These are phyloP conservation scores for Tuber melanosporum DNA, from an alignment of 495 filamentous ascomycete species.

Conservation along the genomic window DNA sequence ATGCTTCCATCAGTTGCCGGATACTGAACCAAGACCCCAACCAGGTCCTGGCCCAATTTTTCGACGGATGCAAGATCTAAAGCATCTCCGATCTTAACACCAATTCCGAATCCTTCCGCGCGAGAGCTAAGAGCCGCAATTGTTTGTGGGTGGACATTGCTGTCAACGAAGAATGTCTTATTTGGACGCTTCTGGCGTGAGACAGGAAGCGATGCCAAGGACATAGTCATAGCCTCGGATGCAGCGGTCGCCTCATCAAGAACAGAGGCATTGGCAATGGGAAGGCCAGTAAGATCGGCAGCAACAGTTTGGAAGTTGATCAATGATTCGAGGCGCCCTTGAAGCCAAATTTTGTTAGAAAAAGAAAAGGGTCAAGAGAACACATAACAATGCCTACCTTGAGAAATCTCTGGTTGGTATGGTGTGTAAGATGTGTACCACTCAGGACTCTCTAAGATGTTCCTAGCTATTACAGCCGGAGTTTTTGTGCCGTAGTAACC, in stretches of 20 bases:
- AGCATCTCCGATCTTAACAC: constrained; percentile 65
- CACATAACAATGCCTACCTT: constrained; percentile 48
- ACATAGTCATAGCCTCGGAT: constrained; percentile 96
- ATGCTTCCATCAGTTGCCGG: constrained; percentile 84
- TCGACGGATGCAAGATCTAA: constrained; percentile 54
- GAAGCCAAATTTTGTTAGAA: neutral
- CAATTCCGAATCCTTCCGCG: constrained; percentile 90
- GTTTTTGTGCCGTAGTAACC: constrained; percentile 84
- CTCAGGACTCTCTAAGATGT: constrained; percentile 85
- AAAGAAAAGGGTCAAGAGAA: constrained; percentile 1
- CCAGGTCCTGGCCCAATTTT: constrained; percentile 69
- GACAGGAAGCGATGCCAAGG: constrained; percentile 65
- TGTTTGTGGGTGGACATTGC: constrained; percentile 81
- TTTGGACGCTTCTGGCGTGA: constrained; percentile 65
- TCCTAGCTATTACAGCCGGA: constrained; percentile 89
- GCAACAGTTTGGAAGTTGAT: constrained; percentile 97
- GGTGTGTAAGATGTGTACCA: constrained; percentile 99
- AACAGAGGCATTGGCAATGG: constrained; percentile 89
- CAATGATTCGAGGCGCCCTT: constrained; percentile 75
- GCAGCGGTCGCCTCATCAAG: constrained; percentile 92
- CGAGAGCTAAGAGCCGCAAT: constrained; percentile 77
- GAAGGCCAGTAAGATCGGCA: constrained; percentile 78
- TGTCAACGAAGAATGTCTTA: constrained; percentile 78
- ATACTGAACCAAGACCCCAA: constrained; percentile 92
- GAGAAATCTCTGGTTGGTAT: constrained; percentile 97